phyloP scores from a whole-genome alignment of 176 grass and related monocot genomes.

The Phoenix roebelenii region DNA sequence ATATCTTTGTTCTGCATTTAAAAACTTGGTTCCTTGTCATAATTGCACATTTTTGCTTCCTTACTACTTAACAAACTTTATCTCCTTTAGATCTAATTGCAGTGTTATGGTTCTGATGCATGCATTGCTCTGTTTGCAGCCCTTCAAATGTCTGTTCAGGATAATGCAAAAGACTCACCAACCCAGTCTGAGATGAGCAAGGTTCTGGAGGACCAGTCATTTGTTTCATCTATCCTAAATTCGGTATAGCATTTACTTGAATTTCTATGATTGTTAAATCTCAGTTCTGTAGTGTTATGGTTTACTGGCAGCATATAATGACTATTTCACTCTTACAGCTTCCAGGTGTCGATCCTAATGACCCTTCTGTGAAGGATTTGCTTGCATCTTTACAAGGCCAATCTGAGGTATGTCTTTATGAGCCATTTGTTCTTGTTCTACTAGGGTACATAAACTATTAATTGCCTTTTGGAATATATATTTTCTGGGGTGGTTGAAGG shows the following conservation, averaged over 20 bases:
- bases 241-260: constrained; percentile 7
- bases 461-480: no score
- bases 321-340: constrained; percentile 2
- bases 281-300: not conserved
- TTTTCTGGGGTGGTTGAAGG: no score
- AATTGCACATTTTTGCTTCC: no score
- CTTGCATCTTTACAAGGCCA: constrained; percentile 17
- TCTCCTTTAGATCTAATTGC: no score
- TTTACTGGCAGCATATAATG: no score
- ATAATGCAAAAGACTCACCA: not conserved
- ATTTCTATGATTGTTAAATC: not conserved
- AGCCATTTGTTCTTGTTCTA: no score
- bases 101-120: no score
- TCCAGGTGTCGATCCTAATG: constrained; percentile 21
- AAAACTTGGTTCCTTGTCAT: no score
- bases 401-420: no score
- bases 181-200: constrained; percentile 13
- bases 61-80: no score
- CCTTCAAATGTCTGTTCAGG: constrained; percentile 18
- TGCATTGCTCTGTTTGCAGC: not conserved
- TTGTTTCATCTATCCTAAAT: constrained; percentile 21
- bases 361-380: constrained; percentile 23
- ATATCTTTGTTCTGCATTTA: no score
- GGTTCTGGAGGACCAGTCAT: constrained; percentile 18
- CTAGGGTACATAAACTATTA: no score